Conservation (phyloP, 2,329 filamentous ascomycete genomes). For the Polychaeton citri region DNA sequence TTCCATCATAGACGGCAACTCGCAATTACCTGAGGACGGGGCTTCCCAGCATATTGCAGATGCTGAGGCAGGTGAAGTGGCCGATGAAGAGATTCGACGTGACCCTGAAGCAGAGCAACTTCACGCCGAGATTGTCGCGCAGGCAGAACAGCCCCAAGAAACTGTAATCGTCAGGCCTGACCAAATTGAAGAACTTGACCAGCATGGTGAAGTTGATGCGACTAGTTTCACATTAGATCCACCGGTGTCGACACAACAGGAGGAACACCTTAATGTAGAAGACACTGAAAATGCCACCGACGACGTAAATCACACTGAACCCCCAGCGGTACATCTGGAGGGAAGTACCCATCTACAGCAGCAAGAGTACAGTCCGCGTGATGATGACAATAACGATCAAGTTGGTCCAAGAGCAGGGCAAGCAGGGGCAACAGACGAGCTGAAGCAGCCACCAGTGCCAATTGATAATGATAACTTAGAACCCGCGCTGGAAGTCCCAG, state of each 20-base stretch:
- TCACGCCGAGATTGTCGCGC: conserved; percentile 1
- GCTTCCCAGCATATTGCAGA: no score
- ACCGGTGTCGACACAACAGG: no score
- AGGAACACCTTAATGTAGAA: no score
- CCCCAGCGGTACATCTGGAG: no score
- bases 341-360: no score
- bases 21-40: no score
- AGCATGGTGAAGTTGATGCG: not conserved
- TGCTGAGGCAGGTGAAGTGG: no score
- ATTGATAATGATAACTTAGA: conserved; percentile 4
- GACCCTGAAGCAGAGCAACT: conserved; percentile 8
- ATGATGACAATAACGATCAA: not conserved
- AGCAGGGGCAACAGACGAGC: conserved; percentile 1
- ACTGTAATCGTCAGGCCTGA: not conserved
- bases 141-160: conserved; percentile 1
- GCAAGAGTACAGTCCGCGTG: conserved; percentile 2
- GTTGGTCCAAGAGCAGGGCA: not conserved
- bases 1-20: no score
- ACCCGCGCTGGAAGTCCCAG: conserved; percentile 11
- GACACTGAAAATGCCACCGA: no score
- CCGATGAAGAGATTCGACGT: conserved; percentile 10
- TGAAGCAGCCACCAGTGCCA: conserved; percentile 1
- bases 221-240: no score
- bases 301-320: no score
- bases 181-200: not conserved